Conservation (phyloP, 2,329 filamentous ascomycete species). For the Neurospora crassa region DNA sequence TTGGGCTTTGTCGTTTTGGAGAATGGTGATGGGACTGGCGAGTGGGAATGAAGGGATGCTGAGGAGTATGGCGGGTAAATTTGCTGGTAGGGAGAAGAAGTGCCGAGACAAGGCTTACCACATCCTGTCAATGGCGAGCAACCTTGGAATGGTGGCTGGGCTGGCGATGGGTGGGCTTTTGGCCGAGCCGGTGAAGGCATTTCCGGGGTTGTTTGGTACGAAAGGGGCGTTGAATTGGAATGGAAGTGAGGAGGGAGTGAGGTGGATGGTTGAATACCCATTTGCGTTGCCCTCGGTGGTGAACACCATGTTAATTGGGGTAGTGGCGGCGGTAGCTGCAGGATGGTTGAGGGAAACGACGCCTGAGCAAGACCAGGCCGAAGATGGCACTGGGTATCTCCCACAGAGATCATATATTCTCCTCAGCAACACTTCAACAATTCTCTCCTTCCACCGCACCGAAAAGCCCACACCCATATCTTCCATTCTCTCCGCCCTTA, state of each 20-base stretch:
- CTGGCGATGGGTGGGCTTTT: constrained; percentile 33
- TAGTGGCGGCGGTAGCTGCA: constrained; percentile 23
- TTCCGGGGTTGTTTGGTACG: constrained; percentile 29
- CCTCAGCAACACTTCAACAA: not conserved
- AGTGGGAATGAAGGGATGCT: constrained; percentile 70
- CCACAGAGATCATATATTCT: not conserved
- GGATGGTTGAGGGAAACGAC: constrained; percentile 29
- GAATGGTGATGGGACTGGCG: constrained; percentile 52
- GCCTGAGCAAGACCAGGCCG: constrained; percentile 12
- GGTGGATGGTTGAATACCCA: constrained; percentile 31
- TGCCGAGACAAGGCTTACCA: constrained; percentile 37
- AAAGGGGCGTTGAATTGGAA: constrained; percentile 25
- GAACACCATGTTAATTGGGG: constrained; percentile 26
- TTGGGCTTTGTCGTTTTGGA: constrained; percentile 45
- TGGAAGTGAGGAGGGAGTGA: constrained; percentile 21
- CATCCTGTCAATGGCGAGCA: constrained; percentile 54
- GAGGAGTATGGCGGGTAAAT: constrained; percentile 65
- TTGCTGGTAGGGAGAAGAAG: constrained; percentile 56
- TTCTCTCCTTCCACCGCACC: not conserved
- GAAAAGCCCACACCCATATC: constrained; percentile 1
- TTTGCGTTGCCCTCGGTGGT: constrained; percentile 34
- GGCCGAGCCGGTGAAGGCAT: constrained; percentile 31
- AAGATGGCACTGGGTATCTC: not conserved
- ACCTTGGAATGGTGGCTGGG: constrained; percentile 34
- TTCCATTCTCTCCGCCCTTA: constrained; percentile 19